Evolutionary conservation across 768 basidiomycete genomes (phyloP).

Genomic region (Russula emetica): DNA sequence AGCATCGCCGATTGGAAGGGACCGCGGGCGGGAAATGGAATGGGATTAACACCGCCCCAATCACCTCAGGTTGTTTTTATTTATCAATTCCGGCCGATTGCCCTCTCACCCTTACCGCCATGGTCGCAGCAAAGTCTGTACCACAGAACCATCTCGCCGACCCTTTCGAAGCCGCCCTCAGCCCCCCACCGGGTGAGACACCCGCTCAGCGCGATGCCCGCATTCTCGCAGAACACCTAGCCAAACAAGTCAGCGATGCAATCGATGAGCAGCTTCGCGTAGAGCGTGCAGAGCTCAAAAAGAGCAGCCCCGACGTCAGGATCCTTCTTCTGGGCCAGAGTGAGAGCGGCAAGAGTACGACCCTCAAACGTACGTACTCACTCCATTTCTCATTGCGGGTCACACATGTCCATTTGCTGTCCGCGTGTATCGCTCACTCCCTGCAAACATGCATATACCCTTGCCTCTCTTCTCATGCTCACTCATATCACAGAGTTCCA

Average conservation of each 20-base stretch:
- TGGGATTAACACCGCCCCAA: not conserved
- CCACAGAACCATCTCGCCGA: conserved; percentile 45
- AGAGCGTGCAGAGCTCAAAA: conserved; percentile 59
- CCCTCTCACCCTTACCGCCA: conserved; percentile 1
- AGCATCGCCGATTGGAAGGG: not conserved
- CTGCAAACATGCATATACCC: not conserved
- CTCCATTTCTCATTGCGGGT: not conserved
- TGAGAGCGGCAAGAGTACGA: conserved; percentile 86
- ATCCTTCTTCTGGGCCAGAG: conserved; percentile 82
- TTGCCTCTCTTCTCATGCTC: conserved; percentile 4
- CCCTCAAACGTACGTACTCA: conserved; percentile 74
- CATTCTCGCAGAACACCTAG: conserved; percentile 62
- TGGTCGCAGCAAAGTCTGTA: conserved; percentile 20
- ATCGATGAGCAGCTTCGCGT: conserved; percentile 76
- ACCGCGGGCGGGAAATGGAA: not conserved
- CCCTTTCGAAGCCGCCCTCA: conserved; percentile 62
- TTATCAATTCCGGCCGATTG: not conserved
- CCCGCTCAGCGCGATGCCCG: conserved; percentile 60
- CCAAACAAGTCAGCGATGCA: conserved; percentile 65
- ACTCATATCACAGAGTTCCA: conserved; percentile 63
- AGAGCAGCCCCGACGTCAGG: conserved; percentile 60
- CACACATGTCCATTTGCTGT: not conserved
- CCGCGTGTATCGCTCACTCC: not conserved
- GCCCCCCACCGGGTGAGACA: conserved; percentile 71
- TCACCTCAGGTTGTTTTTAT: not conserved